Percentiles rank a stretch among this genome's conserved stretches.
Conservation (phyloP, 306 rosid species). For the Trichosanthes cucumerina region DNA sequence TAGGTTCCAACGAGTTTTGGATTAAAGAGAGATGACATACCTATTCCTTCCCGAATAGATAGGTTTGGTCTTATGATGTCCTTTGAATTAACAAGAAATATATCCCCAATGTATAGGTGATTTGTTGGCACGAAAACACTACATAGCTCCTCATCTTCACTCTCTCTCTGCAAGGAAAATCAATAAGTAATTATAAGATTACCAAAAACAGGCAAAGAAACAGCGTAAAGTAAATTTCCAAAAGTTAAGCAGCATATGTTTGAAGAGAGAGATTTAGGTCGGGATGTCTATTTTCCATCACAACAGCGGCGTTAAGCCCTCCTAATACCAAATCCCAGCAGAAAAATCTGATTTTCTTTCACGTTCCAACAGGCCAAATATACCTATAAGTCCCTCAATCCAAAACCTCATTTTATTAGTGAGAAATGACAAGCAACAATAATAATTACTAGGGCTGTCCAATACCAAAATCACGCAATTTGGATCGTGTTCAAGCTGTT, state of each 20-base stretch:
- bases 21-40: slow-evolving; percentile 18
- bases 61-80: slow-evolving; percentile 80
- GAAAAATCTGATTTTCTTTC: no score
- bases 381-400: no score
- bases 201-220: background rate
- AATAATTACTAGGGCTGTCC: no score
- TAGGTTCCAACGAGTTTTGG: background rate
- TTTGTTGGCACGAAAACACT: slow-evolving; percentile 90
- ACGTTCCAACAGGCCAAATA: no score
- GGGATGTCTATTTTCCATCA: background rate
- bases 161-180: slow-evolving; percentile 40
- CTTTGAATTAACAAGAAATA: slow-evolving; percentile 56
- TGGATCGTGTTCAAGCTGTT: no score
- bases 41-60: slow-evolving; percentile 88
- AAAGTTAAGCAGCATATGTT: background rate
- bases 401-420: no score
- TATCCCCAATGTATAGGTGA: slow-evolving; percentile 78
- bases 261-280: background rate
- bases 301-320: background rate
- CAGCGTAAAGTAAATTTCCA: background rate
- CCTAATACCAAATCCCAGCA: background rate
- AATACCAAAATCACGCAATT: no score
- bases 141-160: slow-evolving; percentile 81
- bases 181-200: slow-evolving; percentile 4
- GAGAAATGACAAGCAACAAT: no score